Conservation (phyloP, 768 basidiomycete species). For the Imleria badia region DNA sequence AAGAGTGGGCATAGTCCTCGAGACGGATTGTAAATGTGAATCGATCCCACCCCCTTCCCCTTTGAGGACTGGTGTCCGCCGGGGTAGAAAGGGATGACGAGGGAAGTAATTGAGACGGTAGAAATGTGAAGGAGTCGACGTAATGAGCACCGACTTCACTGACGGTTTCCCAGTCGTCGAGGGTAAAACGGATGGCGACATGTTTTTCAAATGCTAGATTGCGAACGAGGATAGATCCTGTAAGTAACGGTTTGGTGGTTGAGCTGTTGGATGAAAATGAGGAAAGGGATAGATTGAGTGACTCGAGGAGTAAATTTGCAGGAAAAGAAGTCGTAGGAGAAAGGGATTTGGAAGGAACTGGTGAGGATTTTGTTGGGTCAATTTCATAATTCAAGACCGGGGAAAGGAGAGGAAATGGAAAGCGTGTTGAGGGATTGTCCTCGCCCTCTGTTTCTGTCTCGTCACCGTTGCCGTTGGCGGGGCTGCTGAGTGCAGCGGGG, state of each 20-base stretch:
- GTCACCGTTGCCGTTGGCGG: constrained; percentile 24
- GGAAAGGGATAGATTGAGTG: constrained; percentile 29
- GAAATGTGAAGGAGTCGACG: constrained; percentile 39
- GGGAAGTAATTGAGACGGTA: constrained; percentile 32
- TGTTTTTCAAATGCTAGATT: constrained; percentile 87
- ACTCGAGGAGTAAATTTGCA: constrained; percentile 39
- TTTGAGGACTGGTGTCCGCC: not conserved
- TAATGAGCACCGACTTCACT: constrained; percentile 72
- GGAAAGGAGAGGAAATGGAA: constrained; percentile 28
- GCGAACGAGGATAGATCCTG: constrained; percentile 78
- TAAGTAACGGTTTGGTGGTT: constrained; percentile 40
- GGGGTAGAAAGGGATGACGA: not conserved
- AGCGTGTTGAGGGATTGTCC: constrained; percentile 10
- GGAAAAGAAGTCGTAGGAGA: no score
- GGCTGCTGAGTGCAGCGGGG: constrained; percentile 53
- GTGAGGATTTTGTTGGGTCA: constrained; percentile 16
- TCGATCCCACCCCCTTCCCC: constrained; percentile 48
- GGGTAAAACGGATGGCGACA: constrained; percentile 83
- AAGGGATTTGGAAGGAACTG: constrained; percentile 4
- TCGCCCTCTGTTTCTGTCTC: constrained; percentile 48
- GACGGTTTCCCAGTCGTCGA: constrained; percentile 93
- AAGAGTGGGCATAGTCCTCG: constrained; percentile 60
- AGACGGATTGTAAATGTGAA: constrained; percentile 65
- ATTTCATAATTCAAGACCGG: constrained; percentile 22
- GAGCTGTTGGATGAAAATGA: constrained; percentile 2